Percentiles rank a stretch among this genome's conserved stretches.
phyloP scores from a whole-genome alignment of 495 filamentous ascomycete species.

The Astrothelium subdiscretum region DNA sequence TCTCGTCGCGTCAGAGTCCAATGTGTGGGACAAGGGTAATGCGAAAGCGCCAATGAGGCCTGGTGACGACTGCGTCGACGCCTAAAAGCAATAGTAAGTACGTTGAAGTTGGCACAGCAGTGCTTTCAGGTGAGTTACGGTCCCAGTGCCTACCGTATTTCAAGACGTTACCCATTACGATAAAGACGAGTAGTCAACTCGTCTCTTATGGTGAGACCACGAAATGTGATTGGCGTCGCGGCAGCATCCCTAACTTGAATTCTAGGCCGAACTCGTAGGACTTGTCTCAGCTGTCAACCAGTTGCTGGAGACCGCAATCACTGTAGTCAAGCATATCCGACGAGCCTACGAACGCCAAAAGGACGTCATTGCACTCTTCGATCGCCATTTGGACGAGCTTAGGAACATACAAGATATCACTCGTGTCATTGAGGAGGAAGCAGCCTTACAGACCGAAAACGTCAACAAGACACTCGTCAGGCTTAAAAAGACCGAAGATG shows the following conservation, averaged over 20 bases:
- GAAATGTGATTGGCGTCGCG: background rate
- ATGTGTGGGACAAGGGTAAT: background rate
- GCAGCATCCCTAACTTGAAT: background rate
- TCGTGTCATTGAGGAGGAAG: background rate
- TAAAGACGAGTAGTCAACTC: background rate
- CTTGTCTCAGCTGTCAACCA: background rate
- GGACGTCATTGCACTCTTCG: background rate
- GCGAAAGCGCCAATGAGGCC: background rate
- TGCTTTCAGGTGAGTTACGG: background rate
- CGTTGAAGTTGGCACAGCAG: background rate
- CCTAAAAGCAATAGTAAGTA: background rate
- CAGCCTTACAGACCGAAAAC: background rate
- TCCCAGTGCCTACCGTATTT: background rate
- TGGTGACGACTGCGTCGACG: background rate
- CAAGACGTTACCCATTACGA: background rate
- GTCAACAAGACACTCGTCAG: background rate
- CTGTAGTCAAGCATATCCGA: background rate
- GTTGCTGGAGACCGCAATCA: background rate
- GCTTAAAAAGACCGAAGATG: background rate
- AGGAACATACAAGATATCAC: background rate
- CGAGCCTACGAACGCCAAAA: slow-evolving; percentile 5
- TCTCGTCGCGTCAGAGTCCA: background rate
- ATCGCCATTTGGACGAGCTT: slow-evolving; percentile 1
- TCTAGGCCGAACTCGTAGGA: slow-evolving; percentile 4
- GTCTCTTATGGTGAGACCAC: background rate